These are phyloP conservation scores for Mayamaea pseudoterrestris DNA, from an alignment of 108 stramenopile species.

Conservation along the genomic window DNA sequence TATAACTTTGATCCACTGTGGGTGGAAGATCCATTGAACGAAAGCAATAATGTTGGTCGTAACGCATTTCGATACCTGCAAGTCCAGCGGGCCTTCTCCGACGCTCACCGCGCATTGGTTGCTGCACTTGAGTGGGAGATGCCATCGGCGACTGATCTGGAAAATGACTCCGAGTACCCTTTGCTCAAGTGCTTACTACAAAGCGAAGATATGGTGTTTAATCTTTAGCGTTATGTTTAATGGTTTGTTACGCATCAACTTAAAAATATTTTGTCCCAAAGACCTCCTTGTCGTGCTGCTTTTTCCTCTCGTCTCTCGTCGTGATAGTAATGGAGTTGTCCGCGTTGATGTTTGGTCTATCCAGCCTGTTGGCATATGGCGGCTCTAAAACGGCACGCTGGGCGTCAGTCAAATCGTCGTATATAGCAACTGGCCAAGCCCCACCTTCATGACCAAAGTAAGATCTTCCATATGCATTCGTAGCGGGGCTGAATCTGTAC, in stretches of 20 bases:
- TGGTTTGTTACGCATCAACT: too few relatives aligned
- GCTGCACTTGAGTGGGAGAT: slow-evolving; percentile 80
- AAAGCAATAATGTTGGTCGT: slow-evolving; percentile 86
- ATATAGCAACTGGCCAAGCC: slow-evolving; percentile 67
- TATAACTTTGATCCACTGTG: slow-evolving; percentile 86
- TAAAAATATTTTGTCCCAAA: slow-evolving; percentile 87
- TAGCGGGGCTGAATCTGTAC: slow-evolving; percentile 78
- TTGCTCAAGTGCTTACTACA: slow-evolving; percentile 71
- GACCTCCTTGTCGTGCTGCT: slow-evolving; percentile 67
- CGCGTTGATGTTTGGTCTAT: slow-evolving; percentile 55
- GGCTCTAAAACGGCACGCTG: slow-evolving; percentile 81
- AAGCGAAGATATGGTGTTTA: slow-evolving; percentile 63
- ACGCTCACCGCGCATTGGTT: slow-evolving; percentile 71
- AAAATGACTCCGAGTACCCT: slow-evolving; percentile 51
- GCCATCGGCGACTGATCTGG: slow-evolving; percentile 30
- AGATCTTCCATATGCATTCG: slow-evolving; percentile 70
- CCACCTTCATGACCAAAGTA: slow-evolving; percentile 74
- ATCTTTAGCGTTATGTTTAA: too few relatives aligned
- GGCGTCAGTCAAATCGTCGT: slow-evolving; percentile 65
- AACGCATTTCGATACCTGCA: slow-evolving; percentile 90
- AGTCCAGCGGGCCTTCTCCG: slow-evolving; percentile 77
- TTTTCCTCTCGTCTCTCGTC: slow-evolving; percentile 59
- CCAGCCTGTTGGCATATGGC: slow-evolving; percentile 81
- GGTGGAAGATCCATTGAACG: slow-evolving; percentile 85
- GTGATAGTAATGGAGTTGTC: slow-evolving; percentile 64